phyloP scores from a whole-genome alignment of 805 yeast species.

The Ogataea philodendri region DNA sequence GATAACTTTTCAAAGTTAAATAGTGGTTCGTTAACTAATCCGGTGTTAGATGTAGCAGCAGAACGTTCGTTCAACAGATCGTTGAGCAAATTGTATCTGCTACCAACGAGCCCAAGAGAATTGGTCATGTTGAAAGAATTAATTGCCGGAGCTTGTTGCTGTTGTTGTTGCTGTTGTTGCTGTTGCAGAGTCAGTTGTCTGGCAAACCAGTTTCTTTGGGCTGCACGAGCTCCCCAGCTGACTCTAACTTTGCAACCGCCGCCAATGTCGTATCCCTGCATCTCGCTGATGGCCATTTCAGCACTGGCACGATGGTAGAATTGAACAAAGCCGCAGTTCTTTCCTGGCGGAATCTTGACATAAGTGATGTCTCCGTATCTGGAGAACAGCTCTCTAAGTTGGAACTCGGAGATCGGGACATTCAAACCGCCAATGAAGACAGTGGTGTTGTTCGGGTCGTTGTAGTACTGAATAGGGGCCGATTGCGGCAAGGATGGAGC shows the following conservation, averaged over 20 bases:
- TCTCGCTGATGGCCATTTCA: constrained; percentile 76
- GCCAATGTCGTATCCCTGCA: constrained; percentile 87
- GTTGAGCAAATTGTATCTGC: constrained; percentile 22
- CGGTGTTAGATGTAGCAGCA: constrained; percentile 4
- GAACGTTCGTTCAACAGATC: constrained; percentile 18
- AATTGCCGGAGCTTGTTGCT: constrained; percentile 2
- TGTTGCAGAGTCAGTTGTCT: constrained; percentile 35
- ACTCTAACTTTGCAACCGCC: constrained; percentile 75
- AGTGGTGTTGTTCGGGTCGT: constrained; percentile 76
- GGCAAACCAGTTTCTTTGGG: constrained; percentile 37
- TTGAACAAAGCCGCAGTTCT: constrained; percentile 82
- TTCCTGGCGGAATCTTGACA: constrained; percentile 76
- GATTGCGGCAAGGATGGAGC: constrained; percentile 32
- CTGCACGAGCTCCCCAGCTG: constrained; percentile 80
- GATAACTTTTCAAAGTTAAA: constrained; percentile 23
- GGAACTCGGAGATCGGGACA: constrained; percentile 55
- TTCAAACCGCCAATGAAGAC: constrained; percentile 77
- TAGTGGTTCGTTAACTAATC: constrained; percentile 8
- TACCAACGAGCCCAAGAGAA: constrained; percentile 26
- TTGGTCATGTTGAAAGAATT: constrained; percentile 21
- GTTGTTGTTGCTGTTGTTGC: constrained; percentile 10
- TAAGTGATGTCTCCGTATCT: constrained; percentile 75
- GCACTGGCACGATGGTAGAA: constrained; percentile 76
- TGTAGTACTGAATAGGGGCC: constrained; percentile 58
- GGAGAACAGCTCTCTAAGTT: constrained; percentile 56